Evolutionary conservation across 441 rosid species (phyloP).

Genomic region (Bocquillonia castaneifolia): DNA sequence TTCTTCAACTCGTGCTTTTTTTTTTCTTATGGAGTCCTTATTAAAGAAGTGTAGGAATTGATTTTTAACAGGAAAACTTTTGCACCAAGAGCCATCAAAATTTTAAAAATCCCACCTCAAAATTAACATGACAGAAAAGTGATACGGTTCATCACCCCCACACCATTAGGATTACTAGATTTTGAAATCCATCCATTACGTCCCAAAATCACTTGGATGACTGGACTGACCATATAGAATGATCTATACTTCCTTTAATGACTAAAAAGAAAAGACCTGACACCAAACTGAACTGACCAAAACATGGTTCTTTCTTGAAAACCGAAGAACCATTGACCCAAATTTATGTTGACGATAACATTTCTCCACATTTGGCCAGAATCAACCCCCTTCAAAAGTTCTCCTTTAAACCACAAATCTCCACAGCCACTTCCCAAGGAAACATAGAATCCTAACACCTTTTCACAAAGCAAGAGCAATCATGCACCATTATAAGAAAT

Average conservation of each 20-base stretch:
- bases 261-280: neutral
- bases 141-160: neutral
- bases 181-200: neutral
- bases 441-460: neutral
- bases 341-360: neutral
- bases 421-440: slow-evolving; percentile 10
- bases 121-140: neutral
- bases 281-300: slow-evolving; percentile 2
- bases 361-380: neutral
- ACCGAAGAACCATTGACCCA: neutral
- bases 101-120: neutral
- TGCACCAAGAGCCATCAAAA: neutral
- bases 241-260: neutral
- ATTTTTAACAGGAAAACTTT: neutral
- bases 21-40: too few species aligned
- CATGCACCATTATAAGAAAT: slow-evolving; percentile 1
- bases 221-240: neutral
- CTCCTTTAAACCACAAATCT: neutral
- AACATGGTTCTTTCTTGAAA: neutral
- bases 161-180: neutral
- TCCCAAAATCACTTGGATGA: neutral
- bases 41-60: neutral
- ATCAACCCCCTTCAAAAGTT: neutral
- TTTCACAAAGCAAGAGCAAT: slow-evolving; percentile 3
- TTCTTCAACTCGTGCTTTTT: neutral